Base-by-base conservation (phyloP, 768 basidiomycete genomes). In the Leccinum arenicola region DNA sequence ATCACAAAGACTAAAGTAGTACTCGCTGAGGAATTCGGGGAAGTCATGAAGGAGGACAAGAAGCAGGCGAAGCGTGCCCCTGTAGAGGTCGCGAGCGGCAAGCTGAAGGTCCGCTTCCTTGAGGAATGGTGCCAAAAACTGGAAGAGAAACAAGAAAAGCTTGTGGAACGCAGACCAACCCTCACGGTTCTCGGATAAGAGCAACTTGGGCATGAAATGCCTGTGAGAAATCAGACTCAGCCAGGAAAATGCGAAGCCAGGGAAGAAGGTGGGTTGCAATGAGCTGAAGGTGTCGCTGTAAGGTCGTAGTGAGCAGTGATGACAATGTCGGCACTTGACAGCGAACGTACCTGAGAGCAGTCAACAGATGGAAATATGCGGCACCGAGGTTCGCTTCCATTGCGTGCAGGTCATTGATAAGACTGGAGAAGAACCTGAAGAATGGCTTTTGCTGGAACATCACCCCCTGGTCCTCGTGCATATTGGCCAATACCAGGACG, bases 211-310 rank as follows among this genome's bases (percentile, higher is more conserved):
- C 94, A 99, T 95, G 82, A 98, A 97, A 58, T 93, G 78, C 56
- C 96, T 82, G 75, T 98, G 97, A 23, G 97, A 98, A 69, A 99
- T 87, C 49, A 98, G 81, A 63, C 89, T 90, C 82, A 98, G 87
- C 96, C 96, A 99, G 15, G 95, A 96, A 76, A 98, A 99, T 1
- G 95, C 91, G 73, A 99, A 99, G 9, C 95, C 93, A 17, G 97
- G 97, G 79, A 98, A 98, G 75, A 93, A 94, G 6, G 88, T 89
- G 8, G 97, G 97, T 70, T 98, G 96, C 59, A 97, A 78, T 48
- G 95, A 97, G 71, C 94, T 96, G 73, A 98, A 87, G 3, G 93
- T 93, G 70, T 98, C 95, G 70, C 95, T 96, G 61, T 31, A 23
- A 61, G 31, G 52, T 56, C 35, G 9, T 48, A 56, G 49, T 59